Percentiles rank a stretch among this genome's conserved stretches.
phyloP scores from a whole-genome alignment of 345 rosid genomes.

The Raphanus sativus region DNA sequence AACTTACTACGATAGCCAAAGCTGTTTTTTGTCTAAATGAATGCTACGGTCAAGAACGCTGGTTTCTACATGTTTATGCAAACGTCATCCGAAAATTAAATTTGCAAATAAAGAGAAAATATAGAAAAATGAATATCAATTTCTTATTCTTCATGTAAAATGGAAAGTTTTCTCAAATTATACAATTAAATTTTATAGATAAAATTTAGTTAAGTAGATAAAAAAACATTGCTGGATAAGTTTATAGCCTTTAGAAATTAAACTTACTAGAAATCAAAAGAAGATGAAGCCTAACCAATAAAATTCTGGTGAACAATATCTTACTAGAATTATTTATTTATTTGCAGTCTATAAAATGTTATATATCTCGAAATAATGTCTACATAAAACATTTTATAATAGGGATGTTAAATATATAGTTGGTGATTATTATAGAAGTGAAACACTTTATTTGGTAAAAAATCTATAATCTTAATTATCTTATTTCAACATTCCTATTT shows the following conservation, averaged over 20 bases:
- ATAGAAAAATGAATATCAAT: neutral
- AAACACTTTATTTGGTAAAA: neutral
- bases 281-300: neutral
- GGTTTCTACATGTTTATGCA: slow-evolving; percentile 35
- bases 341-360: neutral
- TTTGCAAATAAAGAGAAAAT: neutral
- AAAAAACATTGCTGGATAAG: neutral
- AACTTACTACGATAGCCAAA: slow-evolving; percentile 68
- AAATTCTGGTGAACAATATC: neutral
- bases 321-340: neutral
- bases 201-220: neutral
- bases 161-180: neutral
- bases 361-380: neutral
- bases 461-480: neutral
- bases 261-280: neutral
- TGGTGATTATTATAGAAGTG: neutral
- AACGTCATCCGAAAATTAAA: neutral
- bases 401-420: neutral
- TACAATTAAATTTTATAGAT: neutral
- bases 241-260: neutral
- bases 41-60: slow-evolving; percentile 71
- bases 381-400: neutral
- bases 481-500: neutral
- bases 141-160: neutral
- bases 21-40: slow-evolving; percentile 78